Conservation (phyloP, 768 basidiomycete species). For the Lactarius sp. region DNA sequence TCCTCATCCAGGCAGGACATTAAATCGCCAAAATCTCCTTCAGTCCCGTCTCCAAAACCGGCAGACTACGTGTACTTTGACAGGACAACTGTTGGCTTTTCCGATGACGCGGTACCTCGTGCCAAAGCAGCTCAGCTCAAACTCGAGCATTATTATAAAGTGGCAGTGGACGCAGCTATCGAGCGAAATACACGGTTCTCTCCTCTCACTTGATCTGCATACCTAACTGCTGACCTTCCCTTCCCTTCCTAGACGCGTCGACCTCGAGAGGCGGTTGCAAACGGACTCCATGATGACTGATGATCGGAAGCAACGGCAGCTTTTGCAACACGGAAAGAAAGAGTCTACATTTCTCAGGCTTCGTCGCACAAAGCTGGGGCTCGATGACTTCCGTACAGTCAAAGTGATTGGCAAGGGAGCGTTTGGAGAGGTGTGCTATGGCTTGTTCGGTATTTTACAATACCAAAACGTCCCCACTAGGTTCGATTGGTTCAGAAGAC, state of each 20-base stretch:
- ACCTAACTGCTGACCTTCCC: constrained; percentile 5
- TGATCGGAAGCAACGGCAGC: constrained; percentile 80
- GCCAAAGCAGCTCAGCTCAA: constrained; percentile 92
- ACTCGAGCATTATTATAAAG: constrained; percentile 94
- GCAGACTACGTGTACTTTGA: constrained; percentile 94
- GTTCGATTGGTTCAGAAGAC: constrained; percentile 94
- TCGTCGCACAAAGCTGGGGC: constrained; percentile 80
- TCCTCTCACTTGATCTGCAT: not conserved
- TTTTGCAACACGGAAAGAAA: constrained; percentile 79
- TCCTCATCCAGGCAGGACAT: constrained; percentile 26
- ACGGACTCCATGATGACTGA: constrained; percentile 66
- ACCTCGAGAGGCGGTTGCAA: constrained; percentile 76
- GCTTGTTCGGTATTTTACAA: not conserved
- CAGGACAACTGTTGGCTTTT: constrained; percentile 68
- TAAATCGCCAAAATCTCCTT: constrained; percentile 18
- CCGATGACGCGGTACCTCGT: constrained; percentile 73
- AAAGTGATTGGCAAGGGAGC: constrained; percentile 99
- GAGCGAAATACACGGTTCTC: constrained; percentile 83
- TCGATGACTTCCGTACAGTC: constrained; percentile 92
- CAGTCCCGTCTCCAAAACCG: constrained; percentile 35
- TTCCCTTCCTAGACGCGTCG: constrained; percentile 61
- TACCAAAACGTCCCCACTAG: constrained; percentile 32
- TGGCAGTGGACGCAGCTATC: constrained; percentile 92
- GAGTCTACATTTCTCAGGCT: constrained; percentile 87
- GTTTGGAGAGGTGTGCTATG: constrained; percentile 79